Percentiles rank a stretch among this genome's conserved stretches.
Evolutionary conservation across 2,329 filamentous ascomycete species (phyloP).

Genomic region (Thelonectria discophora): DNA sequence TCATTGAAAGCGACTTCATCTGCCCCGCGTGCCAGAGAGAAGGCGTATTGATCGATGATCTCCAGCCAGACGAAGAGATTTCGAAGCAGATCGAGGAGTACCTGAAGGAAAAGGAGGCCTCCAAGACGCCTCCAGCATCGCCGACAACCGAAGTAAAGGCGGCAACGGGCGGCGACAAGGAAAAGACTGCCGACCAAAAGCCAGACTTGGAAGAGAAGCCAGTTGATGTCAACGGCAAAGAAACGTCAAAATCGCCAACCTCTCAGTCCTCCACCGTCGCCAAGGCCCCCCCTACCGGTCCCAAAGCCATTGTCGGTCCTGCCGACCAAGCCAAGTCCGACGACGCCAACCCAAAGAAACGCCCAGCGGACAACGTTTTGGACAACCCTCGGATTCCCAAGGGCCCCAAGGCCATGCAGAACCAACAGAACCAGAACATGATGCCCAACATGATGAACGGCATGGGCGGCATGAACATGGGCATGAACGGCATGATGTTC

Average conservation of each 20-base stretch:
- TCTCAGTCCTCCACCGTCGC: constrained; percentile 34
- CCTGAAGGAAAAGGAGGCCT: constrained; percentile 63
- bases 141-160: constrained; percentile 40
- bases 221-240: constrained; percentile 36
- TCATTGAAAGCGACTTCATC: constrained; percentile 97
- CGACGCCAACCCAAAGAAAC: constrained; percentile 71
- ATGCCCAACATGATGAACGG: constrained; percentile 59
- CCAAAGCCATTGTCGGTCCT: constrained; percentile 43
- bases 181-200: constrained; percentile 51
- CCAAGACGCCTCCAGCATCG: constrained; percentile 53
- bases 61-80: constrained; percentile 82
- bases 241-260: constrained; percentile 49
- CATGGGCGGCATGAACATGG: constrained; percentile 54
- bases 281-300: constrained; percentile 44
- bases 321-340: constrained; percentile 49
- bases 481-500: constrained; percentile 51
- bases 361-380: constrained; percentile 77
- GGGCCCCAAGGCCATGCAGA: constrained; percentile 70
- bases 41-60: constrained; percentile 91
- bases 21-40: constrained; percentile 93
- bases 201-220: constrained; percentile 29
- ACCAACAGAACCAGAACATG: constrained; percentile 53
- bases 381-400: constrained; percentile 73
- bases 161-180: constrained; percentile 46
- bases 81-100: constrained; percentile 82